Conservation (phyloP, 129 eudicot species). For the Centaurea solstitialis region DNA sequence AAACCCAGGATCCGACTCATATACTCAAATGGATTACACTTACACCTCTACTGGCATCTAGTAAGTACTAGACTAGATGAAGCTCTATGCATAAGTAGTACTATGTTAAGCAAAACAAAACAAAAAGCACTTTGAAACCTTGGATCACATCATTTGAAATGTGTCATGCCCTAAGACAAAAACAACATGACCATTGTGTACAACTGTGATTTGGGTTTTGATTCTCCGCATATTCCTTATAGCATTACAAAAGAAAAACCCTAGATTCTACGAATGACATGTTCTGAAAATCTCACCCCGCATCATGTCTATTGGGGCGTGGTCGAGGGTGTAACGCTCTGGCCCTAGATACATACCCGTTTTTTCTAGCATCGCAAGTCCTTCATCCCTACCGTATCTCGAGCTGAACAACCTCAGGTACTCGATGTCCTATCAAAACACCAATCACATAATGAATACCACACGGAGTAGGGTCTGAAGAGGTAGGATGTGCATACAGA, state of each 20-base stretch:
- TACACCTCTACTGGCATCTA: neutral
- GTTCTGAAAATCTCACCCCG: conserved; percentile 88
- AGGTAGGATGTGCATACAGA: neutral
- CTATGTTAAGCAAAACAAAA: neutral
- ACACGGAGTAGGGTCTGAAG: too few species aligned
- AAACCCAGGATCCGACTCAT: too few species aligned
- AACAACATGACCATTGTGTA: conserved; percentile 22
- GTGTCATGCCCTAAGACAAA: conserved; percentile 24
- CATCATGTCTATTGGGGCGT: conserved; percentile 84
- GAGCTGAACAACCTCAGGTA: conserved; percentile 88
- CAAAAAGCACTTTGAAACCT: neutral
- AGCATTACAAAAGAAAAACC: conserved; percentile 7
- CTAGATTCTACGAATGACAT: conserved; percentile 53
- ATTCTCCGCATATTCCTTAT: conserved; percentile 16
- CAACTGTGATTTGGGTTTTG: neutral
- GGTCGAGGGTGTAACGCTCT: conserved; percentile 85
- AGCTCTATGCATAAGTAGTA: neutral
- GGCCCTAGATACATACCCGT: conserved; percentile 95
- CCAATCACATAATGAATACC: neutral
- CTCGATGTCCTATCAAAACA: conserved; percentile 70
- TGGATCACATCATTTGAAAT: neutral
- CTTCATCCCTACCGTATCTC: conserved; percentile 81
- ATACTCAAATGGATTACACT: neutral
- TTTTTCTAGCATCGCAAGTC: conserved; percentile 71
- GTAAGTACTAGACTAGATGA: neutral